These are phyloP conservation scores for Hanseniaspora valbyensis DNA, from an alignment of 805 yeast genomes.

Conservation along the genomic window DNA sequence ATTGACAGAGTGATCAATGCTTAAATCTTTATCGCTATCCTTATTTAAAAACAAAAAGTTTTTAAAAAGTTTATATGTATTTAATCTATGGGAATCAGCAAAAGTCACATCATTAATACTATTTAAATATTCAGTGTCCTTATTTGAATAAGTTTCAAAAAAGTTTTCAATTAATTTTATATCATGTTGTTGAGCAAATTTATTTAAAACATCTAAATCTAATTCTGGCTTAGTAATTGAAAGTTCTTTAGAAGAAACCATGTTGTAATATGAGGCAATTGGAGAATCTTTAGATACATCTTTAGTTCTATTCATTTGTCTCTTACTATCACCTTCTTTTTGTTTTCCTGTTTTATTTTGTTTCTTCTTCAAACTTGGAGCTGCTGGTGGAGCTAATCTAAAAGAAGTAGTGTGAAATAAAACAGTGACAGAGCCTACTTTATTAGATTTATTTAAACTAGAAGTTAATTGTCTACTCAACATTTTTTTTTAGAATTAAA, in stretches of 20 bases:
- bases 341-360: neutral
- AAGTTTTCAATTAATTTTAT: neutral
- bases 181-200: neutral
- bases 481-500: neutral
- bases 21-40: neutral
- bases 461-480: neutral
- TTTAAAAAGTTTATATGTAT: constrained; percentile 3
- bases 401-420: neutral
- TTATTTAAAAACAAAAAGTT: constrained; percentile 7
- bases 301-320: neutral
- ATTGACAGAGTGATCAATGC: neutral
- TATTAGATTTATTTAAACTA: neutral
- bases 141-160: neutral
- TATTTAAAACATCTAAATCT: neutral
- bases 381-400: neutral
- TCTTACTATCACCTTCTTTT: neutral
- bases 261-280: constrained; percentile 4
- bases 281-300: constrained; percentile 6
- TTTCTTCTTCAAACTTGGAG: neutral
- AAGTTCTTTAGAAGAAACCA: constrained; percentile 1
- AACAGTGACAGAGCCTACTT: neutral
- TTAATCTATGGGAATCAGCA: neutral
- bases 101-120: neutral
- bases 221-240: neutral
- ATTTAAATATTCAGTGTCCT: constrained; percentile 4